Percentiles rank a stretch among this genome's conserved stretches.
These are phyloP conservation scores for Neurospora sp. DNA, from an alignment of 495 filamentous ascomycete species.

Conservation along the genomic window DNA sequence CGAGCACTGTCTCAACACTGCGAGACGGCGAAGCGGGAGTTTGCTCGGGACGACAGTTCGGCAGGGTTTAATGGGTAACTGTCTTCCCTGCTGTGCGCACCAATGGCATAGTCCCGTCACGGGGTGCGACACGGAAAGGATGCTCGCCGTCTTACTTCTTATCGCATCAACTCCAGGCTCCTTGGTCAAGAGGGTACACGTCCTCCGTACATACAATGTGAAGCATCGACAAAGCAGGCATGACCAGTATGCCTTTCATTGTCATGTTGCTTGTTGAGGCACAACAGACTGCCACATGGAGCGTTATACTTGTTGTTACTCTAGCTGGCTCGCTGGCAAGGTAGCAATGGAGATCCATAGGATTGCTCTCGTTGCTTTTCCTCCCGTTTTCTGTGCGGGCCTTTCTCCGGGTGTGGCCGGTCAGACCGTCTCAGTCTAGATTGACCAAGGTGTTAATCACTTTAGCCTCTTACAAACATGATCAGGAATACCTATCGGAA, in stretches of 20 bases:
- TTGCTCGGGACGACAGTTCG: background rate
- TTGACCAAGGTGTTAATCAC: background rate
- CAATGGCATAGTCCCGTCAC: background rate
- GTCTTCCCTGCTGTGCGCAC: background rate
- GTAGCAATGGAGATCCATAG: background rate
- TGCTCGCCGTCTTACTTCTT: background rate
- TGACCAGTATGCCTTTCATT: background rate
- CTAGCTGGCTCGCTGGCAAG: background rate
- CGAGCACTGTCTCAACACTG: background rate
- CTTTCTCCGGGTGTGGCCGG: background rate
- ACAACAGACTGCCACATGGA: background rate
- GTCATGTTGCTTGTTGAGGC: background rate
- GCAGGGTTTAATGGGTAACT: background rate
- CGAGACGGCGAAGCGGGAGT: background rate
- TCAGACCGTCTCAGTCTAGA: background rate
- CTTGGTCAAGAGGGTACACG: background rate
- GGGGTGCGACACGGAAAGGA: background rate
- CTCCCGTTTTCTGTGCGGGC: background rate
- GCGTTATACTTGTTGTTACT: background rate
- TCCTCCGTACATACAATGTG: background rate
- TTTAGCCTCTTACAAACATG: background rate
- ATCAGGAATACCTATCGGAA: background rate
- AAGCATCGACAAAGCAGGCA: background rate
- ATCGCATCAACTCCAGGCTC: background rate
- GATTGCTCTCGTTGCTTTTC: background rate